Evolutionary conservation across 257 asterid species (phyloP).

Genomic region (Coffea canephora): DNA sequence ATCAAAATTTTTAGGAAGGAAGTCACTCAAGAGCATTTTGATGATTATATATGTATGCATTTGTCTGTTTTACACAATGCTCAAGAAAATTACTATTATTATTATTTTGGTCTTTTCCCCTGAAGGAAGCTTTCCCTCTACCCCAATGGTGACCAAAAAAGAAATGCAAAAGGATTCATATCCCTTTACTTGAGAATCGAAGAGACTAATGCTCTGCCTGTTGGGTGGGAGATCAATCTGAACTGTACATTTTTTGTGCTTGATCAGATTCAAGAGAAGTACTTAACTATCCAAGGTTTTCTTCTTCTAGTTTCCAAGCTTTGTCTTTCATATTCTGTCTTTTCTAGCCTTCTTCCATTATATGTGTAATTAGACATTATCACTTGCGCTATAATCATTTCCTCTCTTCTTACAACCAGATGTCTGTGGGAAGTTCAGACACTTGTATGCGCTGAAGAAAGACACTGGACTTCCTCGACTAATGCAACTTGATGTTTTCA

Average conservation of each 20-base stretch:
- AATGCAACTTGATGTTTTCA: not conserved
- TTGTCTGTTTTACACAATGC: no score
- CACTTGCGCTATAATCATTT: no score
- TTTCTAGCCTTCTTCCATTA: not conserved
- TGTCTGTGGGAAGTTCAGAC: not conserved
- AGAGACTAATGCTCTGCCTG: conserved; percentile 10
- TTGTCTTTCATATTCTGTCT: not conserved
- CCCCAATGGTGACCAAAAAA: conserved; percentile 12
- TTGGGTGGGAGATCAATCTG: conserved; percentile 14
- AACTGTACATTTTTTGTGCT: conserved; percentile 3
- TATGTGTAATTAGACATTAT: no score
- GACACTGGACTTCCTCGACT: conserved; percentile 8
- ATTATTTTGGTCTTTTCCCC: not conserved
- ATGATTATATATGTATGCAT: no score
- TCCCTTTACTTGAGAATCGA: conserved; percentile 13
- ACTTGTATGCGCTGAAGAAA: not conserved
- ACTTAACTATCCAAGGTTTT: conserved; percentile 11
- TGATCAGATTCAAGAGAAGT: conserved; percentile 13
- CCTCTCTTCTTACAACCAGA: not conserved
- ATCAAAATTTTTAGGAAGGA: no score
- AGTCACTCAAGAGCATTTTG: no score
- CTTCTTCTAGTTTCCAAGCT: not conserved
- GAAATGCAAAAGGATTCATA: conserved; percentile 4
- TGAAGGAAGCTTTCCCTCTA: conserved; percentile 15
- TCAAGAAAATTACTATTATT: no score